Evolutionary conservation across 2,329 filamentous ascomycete genomes (phyloP), one percentile per base, ranked within the genome.

Genomic region (Sarocladium strictum): DNA sequence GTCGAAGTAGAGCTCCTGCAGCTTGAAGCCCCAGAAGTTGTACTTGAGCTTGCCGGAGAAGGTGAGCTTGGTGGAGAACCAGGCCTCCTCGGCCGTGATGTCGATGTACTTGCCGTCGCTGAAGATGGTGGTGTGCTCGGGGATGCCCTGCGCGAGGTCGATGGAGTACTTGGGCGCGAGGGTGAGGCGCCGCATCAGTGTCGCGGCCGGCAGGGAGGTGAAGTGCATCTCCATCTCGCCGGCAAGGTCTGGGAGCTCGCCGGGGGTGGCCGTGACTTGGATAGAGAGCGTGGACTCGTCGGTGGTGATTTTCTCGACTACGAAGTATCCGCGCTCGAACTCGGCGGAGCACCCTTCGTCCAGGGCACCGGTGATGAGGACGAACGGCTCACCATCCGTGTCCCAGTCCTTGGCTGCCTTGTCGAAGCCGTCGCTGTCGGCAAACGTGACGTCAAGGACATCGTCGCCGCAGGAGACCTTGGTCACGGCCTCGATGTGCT

Each of bases 1-100:
- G n/a, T 47, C 43, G n/a, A 47, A 47, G 43, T 47, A 47, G 23
- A 47, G 43, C 43, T 47, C 43, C 43, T 47, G 43, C 21, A 47
- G 23, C 43, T 47, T 47, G 43, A 47, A 47, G 3, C 24, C 24
- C 43, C 43, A 47, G 24, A 47, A 47, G 43, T 47, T 47, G 24
- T 47, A 47, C 43, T 47, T 47, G 43, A 47, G 43, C n/a, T 47
- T 47, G 10, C 43, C 43, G 23, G 43, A 47, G 43, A 47, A 47
- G 24, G 43, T 47, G 43, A 47, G 10, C 24, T 47, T 27, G 23
- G 43, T 47, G 43, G 43, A 47, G 43, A 47, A 47, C 43, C 43
- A 47, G 43, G 43, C 43, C n/a, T 47, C 43, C 43, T 47, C 43
- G 43, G 43, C 43, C 3, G 43, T 29, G 24, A 47, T 27, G 43